phyloP scores from a whole-genome alignment of 352 stramenopile genomes.

The Blastocystis sp. region DNA sequence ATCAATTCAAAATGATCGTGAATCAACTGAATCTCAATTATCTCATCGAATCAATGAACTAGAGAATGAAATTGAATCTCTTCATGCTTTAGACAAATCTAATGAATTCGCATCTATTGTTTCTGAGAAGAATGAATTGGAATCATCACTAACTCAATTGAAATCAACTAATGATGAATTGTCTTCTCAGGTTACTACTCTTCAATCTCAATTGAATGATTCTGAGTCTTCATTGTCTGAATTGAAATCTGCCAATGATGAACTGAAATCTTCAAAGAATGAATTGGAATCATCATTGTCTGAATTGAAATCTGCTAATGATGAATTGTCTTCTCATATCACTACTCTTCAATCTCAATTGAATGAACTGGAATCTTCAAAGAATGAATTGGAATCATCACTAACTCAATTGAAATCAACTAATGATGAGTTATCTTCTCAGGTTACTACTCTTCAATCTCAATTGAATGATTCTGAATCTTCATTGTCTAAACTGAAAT shows the following conservation, averaged over 20 bases:
- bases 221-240: background rate
- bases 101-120: too few species aligned
- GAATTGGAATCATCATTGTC: background rate
- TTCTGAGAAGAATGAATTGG: background rate
- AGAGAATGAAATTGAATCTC: too few species aligned
- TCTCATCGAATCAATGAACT: background rate
- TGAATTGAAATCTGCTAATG: background rate
- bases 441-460: background rate
- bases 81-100: too few species aligned
- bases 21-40: too few species aligned
- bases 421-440: background rate
- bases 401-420: background rate
- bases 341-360: background rate
- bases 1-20: background rate
- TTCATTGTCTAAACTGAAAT: too few species aligned
- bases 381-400: background rate
- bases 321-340: background rate
- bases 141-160: background rate
- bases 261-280: background rate
- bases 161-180: background rate
- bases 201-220: background rate
- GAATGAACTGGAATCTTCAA: background rate
- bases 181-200: too few species aligned
- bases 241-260: background rate
- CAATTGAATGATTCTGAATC: background rate